phyloP scores from a whole-genome alignment of 352 stramenopile genomes.

The Phytopythium cucurbitacearum region DNA sequence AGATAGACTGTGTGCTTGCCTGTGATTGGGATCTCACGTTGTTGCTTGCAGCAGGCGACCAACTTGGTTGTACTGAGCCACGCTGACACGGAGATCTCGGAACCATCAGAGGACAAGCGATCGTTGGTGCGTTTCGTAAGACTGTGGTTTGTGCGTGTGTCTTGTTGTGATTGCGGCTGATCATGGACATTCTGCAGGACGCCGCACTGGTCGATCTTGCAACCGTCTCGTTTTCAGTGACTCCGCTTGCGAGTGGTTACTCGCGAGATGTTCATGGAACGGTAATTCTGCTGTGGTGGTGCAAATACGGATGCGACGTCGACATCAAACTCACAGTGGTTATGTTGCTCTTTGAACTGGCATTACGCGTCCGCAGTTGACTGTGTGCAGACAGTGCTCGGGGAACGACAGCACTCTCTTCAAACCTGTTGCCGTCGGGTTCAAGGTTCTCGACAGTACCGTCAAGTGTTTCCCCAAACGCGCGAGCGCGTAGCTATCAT shows the following conservation, averaged over 20 bases:
- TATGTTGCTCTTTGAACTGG: neutral
- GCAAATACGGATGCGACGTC: too few species aligned
- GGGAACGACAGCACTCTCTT: constrained; percentile 6
- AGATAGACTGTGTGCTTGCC: constrained; percentile 3
- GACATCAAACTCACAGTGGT: too few species aligned
- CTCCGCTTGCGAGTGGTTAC: constrained; percentile 62
- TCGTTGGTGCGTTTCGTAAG: neutral
- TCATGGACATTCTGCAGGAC: constrained; percentile 19
- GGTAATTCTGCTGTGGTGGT: constrained; percentile 13
- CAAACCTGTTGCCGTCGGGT: constrained; percentile 32
- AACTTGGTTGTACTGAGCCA: constrained; percentile 65
- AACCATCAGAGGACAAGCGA: constrained; percentile 4
- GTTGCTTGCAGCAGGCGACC: constrained; percentile 16
- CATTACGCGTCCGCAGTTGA: constrained; percentile 24
- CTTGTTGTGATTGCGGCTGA: neutral
- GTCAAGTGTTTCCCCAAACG: constrained; percentile 50
- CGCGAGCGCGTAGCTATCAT: constrained; percentile 21
- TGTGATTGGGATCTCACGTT: neutral
- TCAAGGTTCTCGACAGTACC: constrained; percentile 72
- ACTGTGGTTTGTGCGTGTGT: neutral
- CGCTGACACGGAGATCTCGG: constrained; percentile 31
- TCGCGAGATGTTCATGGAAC: constrained; percentile 76
- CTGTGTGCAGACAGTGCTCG: constrained; percentile 18
- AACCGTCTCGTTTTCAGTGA: constrained; percentile 41
- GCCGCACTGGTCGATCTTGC: constrained; percentile 48